Base-by-base conservation (phyloP, 2,329 filamentous ascomycete genomes). In the Paraphoma chrysanthemicola region DNA sequence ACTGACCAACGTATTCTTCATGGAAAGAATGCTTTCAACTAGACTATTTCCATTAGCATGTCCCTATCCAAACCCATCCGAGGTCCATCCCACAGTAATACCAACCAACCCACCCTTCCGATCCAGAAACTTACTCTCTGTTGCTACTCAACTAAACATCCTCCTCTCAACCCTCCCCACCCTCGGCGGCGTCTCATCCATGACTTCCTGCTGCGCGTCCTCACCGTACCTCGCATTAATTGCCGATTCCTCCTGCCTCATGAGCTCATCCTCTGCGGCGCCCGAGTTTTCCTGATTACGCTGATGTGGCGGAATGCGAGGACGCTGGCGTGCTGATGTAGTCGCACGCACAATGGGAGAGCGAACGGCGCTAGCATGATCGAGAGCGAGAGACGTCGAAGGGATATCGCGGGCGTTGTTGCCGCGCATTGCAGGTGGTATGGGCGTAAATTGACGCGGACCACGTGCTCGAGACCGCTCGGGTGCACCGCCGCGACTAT, bases 171-270 rank as follows among this genome's bases (percentile, higher is more conserved):
- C 63, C 48, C 69, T 57, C 1, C 74, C 74, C 42, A 75, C 53
- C n/a, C 71, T 53, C 14, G 75, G 73, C 16, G 74, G 73, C 41
- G 74, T 77, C 56, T 76, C 72, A 57, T 76, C 71, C 68, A 77
- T 72, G 8, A 63, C 56, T 41, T 54, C 55, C 44, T 31, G 30
- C 17, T 66, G 59, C 29, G 56, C 70, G 1, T 63, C 59, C n/a
- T 60, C 62, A 29, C 59, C 60, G 55, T 71, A 63, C 33, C 74
- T 57, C 48, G 66, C 58, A 7, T 61, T 52, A 6, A 62, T 59
- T 9, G 60, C 58, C 7, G 41, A 57, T 30, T 63, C 49, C 49
- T 75, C 73, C 44, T 60, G 60, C 30, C 68, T 63, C 71, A 76
- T 72, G 48, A 68, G 30, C 28, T 45, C 57, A 43, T 51, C 62